Base-by-base conservation (phyloP, 2,329 filamentous ascomycete species). In the Cladosporium sp. region DNA sequence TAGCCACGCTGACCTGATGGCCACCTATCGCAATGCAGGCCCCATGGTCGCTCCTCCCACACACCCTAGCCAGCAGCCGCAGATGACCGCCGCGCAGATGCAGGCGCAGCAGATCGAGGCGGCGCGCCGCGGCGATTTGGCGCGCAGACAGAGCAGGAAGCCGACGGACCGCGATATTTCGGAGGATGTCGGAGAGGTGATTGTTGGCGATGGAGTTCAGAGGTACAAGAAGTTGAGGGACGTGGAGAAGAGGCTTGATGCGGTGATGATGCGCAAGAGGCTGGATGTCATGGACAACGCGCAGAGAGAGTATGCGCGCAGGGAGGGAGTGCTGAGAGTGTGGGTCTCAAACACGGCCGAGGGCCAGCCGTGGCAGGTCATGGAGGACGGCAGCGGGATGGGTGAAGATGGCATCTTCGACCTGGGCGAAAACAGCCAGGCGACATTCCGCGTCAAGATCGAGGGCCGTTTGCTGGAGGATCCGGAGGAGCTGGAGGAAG, bases 271-370 rank as follows among this genome's bases (percentile, higher is more conserved):
- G 69, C 85, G 92, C 66, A 98, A 98, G 76, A 81, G 91, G 56
- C 74, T 98, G 56, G 93, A 98, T 67, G 85, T 96, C 57, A 82
- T 89, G 58, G 92, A 97, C 67, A 85, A 84, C 56, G 77, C 83
- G 55, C 93, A 88, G 81, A 82, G 87, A 60, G 53, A 62, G 31
- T 67, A 66, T 54, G 61, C 61, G 32, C 54, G 62, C 35, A 54
- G 64, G 11, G 86, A 85, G 70, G 87, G 86, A 66, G 95, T 89
- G 2, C 77, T 98, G 70, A 86, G 92, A 57, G 81, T 98, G 58
- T 97, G 90, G 90, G 85, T 98, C 63, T 91, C 84, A 64, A 98
- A 98, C 71, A 95, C 90, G 1, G 89, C 86, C 33, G 89, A 96
- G 69, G 89, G 93, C 65, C 93, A 98, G 72, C 85, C 87, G 32